Evolutionary conservation across 306 rosid species (phyloP).

Genomic region (Vigna trinervia): DNA sequence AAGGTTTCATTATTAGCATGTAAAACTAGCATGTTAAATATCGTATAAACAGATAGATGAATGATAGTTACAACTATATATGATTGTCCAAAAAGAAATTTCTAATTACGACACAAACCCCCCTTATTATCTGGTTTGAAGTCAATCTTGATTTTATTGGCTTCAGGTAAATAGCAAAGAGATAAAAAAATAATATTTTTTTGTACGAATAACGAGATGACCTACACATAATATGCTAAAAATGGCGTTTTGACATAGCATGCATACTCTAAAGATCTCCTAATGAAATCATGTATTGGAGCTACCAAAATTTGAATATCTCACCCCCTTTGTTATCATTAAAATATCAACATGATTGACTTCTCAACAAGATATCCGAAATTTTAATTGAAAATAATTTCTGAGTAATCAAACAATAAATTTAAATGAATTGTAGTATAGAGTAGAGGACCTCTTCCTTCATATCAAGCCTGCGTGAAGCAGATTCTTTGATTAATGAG

Average conservation of each 20-base stretch:
- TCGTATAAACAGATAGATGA: not conserved
- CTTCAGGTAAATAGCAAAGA: not conserved
- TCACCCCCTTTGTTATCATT: not conserved
- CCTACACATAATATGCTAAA: not conserved
- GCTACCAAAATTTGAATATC: constrained; percentile 3
- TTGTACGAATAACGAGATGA: constrained; percentile 10
- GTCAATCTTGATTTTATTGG: not conserved
- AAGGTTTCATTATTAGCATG: constrained; percentile 17
- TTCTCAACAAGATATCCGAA: constrained; percentile 19
- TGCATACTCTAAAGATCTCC: constrained; percentile 28
- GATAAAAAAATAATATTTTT: constrained; percentile 19
- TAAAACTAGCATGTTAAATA: constrained; percentile 12
- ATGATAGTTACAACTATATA: constrained; percentile 2
- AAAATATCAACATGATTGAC: constrained; percentile 27
- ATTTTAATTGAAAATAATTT: constrained; percentile 32
- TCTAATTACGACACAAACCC: constrained; percentile 1
- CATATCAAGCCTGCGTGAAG: constrained; percentile 87
- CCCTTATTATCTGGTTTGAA: constrained; percentile 6
- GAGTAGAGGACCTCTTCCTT: constrained; percentile 86
- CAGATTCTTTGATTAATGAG: constrained; percentile 79
- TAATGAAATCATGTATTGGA: not conserved
- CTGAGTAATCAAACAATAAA: constrained; percentile 33
- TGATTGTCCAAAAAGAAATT: constrained; percentile 9
- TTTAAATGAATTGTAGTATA: constrained; percentile 41
- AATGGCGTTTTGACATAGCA: not conserved